phyloP scores from a whole-genome alignment of 805 yeast species.

The Kregervanrija delftensis region DNA sequence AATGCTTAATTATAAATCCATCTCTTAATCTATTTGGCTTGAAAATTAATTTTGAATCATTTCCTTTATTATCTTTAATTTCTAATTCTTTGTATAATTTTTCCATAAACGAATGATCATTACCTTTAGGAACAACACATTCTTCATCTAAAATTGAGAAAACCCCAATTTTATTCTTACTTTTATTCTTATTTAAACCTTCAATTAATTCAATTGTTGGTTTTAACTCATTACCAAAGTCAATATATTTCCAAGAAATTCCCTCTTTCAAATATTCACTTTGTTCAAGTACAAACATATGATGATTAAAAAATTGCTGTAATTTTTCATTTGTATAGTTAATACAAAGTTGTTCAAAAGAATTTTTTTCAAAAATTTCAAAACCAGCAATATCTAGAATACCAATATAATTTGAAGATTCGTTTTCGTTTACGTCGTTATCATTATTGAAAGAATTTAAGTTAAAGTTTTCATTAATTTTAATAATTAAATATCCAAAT shows the following conservation, averaged over 20 bases:
- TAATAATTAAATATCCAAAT: constrained; percentile 69
- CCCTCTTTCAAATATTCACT: constrained; percentile 54
- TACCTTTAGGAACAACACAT: constrained; percentile 87
- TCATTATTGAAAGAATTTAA: not conserved
- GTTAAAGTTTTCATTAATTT: constrained; percentile 63
- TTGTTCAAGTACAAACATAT: constrained; percentile 54
- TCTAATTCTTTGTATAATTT: constrained; percentile 68
- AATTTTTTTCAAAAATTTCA: constrained; percentile 50
- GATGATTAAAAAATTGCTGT: constrained; percentile 58
- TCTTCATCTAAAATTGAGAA: constrained; percentile 89
- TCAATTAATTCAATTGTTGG: constrained; percentile 93
- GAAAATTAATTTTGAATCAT: constrained; percentile 39
- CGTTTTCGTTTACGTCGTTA: constrained; percentile 7
- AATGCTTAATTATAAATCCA: constrained; percentile 83
- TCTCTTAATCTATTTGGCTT: constrained; percentile 64
- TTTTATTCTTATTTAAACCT: constrained; percentile 34
- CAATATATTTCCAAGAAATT: constrained; percentile 69
- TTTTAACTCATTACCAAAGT: constrained; percentile 90
- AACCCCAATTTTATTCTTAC: constrained; percentile 54
- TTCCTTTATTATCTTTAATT: constrained; percentile 21
- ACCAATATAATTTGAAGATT: constrained; percentile 41
- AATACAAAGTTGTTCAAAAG: constrained; percentile 56
- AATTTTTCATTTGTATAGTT: constrained; percentile 55
- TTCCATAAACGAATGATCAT: constrained; percentile 76
- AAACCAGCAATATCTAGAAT: constrained; percentile 59